These are phyloP conservation scores for Hericium coralloides DNA, from an alignment of 768 basidiomycete species.

Conservation along the genomic window DNA sequence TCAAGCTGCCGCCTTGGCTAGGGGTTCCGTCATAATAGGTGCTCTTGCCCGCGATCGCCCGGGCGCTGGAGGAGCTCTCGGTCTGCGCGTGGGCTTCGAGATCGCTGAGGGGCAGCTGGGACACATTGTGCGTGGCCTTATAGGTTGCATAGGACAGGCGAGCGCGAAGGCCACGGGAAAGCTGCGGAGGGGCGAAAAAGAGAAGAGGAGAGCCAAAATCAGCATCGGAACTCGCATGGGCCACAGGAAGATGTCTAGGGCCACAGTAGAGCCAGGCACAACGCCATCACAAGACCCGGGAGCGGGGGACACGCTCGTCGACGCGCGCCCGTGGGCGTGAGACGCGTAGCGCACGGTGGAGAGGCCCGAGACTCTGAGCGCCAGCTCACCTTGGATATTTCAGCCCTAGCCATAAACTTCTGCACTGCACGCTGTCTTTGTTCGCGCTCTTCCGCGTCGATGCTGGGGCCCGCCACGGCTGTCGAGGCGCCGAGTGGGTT, in stretches of 20 bases:
- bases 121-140: conserved; percentile 70
- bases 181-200: conserved; percentile 34
- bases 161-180: conserved; percentile 72
- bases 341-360: conserved; percentile 11
- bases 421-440: conserved; percentile 59
- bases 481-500: conserved; percentile 29
- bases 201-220: conserved; percentile 14
- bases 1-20: conserved; percentile 36
- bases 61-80: conserved; percentile 26
- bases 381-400: conserved; percentile 67
- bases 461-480: conserved; percentile 27
- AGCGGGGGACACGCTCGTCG: conserved; percentile 11
- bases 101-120: conserved; percentile 57
- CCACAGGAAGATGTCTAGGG: neutral
- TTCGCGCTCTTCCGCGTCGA: conserved; percentile 39
- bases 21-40: conserved; percentile 45
- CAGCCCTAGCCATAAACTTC: conserved; percentile 72
- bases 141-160: conserved; percentile 78
- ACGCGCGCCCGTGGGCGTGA: conserved; percentile 6
- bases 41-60: conserved; percentile 16
- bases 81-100: conserved; percentile 52
- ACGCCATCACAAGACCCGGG: neutral
- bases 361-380: conserved; percentile 18
- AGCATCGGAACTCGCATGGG: neutral
- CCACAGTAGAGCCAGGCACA: neutral